Evolutionary conservation across 2,329 filamentous ascomycete species (phyloP).

Genomic region (Alternaria sp.): DNA sequence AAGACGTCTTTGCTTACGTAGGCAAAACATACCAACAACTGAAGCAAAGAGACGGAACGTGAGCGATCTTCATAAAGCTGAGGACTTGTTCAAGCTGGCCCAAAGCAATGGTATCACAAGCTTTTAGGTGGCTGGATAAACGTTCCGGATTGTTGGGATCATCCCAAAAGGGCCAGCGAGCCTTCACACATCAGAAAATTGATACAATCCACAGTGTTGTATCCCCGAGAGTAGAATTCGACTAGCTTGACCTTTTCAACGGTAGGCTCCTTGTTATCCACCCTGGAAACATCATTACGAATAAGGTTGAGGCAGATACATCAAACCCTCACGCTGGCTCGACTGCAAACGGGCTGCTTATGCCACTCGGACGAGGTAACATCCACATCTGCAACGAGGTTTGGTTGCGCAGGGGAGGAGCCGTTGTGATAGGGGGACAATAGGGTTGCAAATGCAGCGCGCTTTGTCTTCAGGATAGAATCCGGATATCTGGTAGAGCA

Average conservation of each 20-base stretch:
- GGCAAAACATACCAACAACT: background rate
- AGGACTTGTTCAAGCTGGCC: background rate
- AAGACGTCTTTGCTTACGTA: background rate
- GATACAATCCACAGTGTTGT: background rate
- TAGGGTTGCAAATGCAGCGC: background rate
- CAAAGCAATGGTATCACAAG: background rate
- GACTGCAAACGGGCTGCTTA: background rate
- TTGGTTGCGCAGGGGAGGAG: background rate
- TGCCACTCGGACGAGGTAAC: background rate
- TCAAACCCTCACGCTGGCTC: background rate
- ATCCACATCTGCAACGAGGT: background rate
- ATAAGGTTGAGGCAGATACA: background rate
- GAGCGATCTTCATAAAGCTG: background rate
- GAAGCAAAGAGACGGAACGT: background rate
- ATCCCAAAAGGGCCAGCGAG: background rate
- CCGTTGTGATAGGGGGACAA: background rate
- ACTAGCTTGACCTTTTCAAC: background rate
- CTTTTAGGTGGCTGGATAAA: background rate
- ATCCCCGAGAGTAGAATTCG: background rate
- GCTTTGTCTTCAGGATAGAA: background rate
- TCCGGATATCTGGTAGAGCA: background rate
- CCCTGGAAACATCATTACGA: background rate
- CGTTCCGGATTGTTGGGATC: background rate
- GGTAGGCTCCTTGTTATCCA: background rate
- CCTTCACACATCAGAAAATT: background rate